Evolutionary conservation across 495 filamentous ascomycete species (phyloP), one percentile per base, ranked within the genome.

Genomic region (Talaromyces ruber): DNA sequence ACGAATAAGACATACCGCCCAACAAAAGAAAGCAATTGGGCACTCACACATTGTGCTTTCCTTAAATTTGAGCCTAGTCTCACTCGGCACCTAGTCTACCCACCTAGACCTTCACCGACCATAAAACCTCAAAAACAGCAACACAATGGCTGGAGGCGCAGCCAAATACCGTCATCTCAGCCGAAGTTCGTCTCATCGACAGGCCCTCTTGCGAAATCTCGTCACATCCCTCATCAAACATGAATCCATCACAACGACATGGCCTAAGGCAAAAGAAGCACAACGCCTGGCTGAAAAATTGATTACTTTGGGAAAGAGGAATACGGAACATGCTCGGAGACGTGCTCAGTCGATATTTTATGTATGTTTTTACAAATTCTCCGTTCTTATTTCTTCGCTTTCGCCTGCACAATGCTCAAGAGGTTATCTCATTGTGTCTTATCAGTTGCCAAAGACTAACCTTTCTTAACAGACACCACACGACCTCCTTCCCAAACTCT

Each of bases 231-330:
- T 98, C 61, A 85, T 98, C 79, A 80, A 88, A 69, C 85, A 96
- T 72, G 94, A 98, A 77, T 84, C 88, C 59, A 96, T 98, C 79
- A 85, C 84, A 54, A 98, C 94, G 26, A 96, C 94, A 76, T 97
- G 88, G 86, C 84, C 85, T 72, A 98, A 97, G 78, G 94, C 94
- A 30, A 98, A 98, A 74, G 94, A 98, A 78, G 89, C 94, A 51
- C 94, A 98, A 74, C 83, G 88, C 1, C 72, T 97, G 28, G 94
- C 94, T 39, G 94, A 98, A 69, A 92, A 93, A 79, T 81, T 97
- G 63, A 91, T 98, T 65, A 97, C 93, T 9, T 75, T 96, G 63
- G 93, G 86, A 43, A 98, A 98, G 82, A 85, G 86, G 77, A 91
- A 96, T 73, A 92, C 91, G 24, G 86, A 93, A 64, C 86, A 88